Evolutionary conservation across 164 flowering plant species (phyloP), one percentile per base, ranked within the genome.

Genomic region (Vitis vinifera): DNA sequence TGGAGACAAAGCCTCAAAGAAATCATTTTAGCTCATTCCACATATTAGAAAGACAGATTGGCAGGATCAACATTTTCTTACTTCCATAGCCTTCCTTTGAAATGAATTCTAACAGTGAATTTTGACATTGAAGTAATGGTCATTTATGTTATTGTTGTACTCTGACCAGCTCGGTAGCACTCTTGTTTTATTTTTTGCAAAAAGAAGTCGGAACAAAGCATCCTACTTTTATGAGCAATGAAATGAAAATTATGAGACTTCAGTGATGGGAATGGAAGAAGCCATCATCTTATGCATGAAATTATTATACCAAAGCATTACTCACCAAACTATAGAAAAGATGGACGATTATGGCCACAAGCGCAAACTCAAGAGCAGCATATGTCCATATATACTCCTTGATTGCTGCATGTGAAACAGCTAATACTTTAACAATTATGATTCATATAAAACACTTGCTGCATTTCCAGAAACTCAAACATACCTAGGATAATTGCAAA

Each of bases 301-400:
- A 6, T 19, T 15, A 44, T 17, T 23, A n/a, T 30, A 3, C 53
- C 23, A 60, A 15, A 71, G 53, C 37, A 67, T 19, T 44, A 69
- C 89, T 81, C 47, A 94, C 98, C 81, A 77, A 3, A 10, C 81
- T 55, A 73, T 94, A 90, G 71, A 88, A 80, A 13, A 93, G 19
- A 55, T 90, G 89, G 70, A 90, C 84, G 55, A 59, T 67, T 47
- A 87, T 65, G 51, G 89, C 88, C 19, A 90, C 84, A 53, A 93
- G 86, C 4, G 81, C 89, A 79, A 93, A 91, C 81, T 91, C 93
- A 52, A 93, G 82, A 73, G 98, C 98, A 44, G 98, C 92, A 77
- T 82, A 94, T 27, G 97, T 83, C 98, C 98, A 94, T 80, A 85
- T 82, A 69, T 90, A 89, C 79, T 94, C 94, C 73, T 67, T 85